Conservation (phyloP, 306 rosid genomes). For the Comarum palustre region DNA sequence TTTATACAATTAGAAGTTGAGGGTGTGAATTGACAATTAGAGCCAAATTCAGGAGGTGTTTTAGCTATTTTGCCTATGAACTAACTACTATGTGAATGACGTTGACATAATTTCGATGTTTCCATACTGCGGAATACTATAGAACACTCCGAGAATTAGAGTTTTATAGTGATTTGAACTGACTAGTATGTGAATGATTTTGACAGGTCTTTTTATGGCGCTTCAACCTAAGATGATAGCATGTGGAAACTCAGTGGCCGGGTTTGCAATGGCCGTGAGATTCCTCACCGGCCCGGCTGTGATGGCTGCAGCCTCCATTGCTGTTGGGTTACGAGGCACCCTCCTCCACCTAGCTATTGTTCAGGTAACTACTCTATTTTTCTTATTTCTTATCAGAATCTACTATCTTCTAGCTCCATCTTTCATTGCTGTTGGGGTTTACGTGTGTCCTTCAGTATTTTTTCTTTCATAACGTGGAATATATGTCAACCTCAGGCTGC, state of each 20-base stretch:
- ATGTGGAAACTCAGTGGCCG: slow-evolving; percentile 90
- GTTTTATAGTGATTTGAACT: background rate
- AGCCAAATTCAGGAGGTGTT: no score
- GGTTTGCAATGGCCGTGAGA: slow-evolving; percentile 89
- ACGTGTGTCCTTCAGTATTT: background rate
- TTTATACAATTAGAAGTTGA: no score
- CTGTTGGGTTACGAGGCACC: slow-evolving; percentile 85
- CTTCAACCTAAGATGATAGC: slow-evolving; percentile 97
- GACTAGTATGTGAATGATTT: background rate
- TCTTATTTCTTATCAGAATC: background rate
- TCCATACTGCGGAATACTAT: background rate
- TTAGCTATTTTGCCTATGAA: no score
- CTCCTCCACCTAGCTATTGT: slow-evolving; percentile 91
- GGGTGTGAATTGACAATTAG: no score
- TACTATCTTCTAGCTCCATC: background rate
- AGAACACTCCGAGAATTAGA: background rate
- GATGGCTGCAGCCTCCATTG: slow-evolving; percentile 92
- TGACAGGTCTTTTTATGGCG: slow-evolving; percentile 82
- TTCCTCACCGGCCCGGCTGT: slow-evolving; percentile 97
- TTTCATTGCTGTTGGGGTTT: background rate
- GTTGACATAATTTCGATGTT: background rate
- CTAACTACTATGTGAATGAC: no score
- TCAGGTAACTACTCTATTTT: slow-evolving; percentile 50
- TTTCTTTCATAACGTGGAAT: background rate
- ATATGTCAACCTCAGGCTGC: slow-evolving; percentile 58